phyloP scores from a whole-genome alignment of 495 filamentous ascomycete species.

The Penicillium mononematosum region DNA sequence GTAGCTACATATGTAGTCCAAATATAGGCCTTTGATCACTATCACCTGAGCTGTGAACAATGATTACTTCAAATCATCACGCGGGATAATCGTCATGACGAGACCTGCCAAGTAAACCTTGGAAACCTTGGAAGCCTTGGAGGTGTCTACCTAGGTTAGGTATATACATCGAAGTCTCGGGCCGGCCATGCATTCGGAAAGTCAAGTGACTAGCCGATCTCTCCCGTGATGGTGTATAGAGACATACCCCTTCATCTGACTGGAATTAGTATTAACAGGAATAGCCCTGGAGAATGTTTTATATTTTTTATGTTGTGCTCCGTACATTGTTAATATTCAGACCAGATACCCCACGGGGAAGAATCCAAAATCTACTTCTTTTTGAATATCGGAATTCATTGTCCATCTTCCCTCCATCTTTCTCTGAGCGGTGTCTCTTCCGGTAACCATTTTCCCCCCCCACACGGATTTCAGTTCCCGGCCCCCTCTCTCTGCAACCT shows the following conservation, averaged over 20 bases:
- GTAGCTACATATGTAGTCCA: no score
- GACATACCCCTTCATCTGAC: not conserved
- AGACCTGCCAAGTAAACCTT: not conserved
- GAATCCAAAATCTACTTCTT: not conserved
- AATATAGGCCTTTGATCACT: no score
- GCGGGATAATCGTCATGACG: not conserved
- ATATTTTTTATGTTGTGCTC: no score
- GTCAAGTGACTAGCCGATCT: conserved; percentile 1
- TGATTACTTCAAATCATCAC: not conserved
- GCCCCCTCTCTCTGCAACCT: conserved; percentile 8
- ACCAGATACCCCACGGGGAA: not conserved
- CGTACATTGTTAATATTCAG: not conserved
- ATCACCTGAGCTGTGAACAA: no score
- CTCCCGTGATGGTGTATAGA: conserved; percentile 3
- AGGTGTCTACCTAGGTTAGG: no score
- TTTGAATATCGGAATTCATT: not conserved
- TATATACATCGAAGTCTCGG: not conserved
- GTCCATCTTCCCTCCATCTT: not conserved
- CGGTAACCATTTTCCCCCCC: conserved; percentile 9
- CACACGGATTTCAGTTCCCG: conserved; percentile 29
- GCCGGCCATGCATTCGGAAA: not conserved
- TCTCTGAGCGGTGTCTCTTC: not conserved
- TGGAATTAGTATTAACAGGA: not conserved
- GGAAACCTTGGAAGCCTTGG: no score
- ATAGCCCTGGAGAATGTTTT: not conserved